Evolutionary conservation across 2,329 filamentous ascomycete genomes (phyloP).

Genomic region (Pseudogymnoascus sp.): DNA sequence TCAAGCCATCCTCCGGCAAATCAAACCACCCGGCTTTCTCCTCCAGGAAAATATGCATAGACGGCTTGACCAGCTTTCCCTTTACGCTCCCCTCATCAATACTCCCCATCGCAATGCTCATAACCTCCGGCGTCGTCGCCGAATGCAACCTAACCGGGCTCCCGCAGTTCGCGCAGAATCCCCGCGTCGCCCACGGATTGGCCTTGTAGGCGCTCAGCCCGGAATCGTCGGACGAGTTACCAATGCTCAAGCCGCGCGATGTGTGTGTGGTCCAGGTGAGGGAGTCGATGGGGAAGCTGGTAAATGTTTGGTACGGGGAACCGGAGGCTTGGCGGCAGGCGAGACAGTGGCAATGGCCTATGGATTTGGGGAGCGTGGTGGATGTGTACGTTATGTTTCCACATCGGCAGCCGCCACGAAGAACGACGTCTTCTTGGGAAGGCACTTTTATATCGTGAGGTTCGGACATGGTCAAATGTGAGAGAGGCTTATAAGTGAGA

Average conservation of each 20-base stretch:
- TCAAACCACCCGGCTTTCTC: slow-evolving; percentile 34
- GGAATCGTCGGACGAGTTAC: slow-evolving; percentile 5
- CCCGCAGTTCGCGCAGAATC: slow-evolving; percentile 39
- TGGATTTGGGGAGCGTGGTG: slow-evolving; percentile 27
- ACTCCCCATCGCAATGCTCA: slow-evolving; percentile 33
- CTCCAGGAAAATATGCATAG: slow-evolving; percentile 36
- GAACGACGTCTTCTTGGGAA: slow-evolving; percentile 13
- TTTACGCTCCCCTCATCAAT: slow-evolving; percentile 34
- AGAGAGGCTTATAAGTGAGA: neutral
- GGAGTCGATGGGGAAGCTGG: slow-evolving; percentile 28
- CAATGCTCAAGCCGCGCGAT: neutral
- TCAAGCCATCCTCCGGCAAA: slow-evolving; percentile 30
- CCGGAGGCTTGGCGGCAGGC: slow-evolving; percentile 41
- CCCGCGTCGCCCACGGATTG: slow-evolving; percentile 30
- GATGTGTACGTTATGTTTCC: slow-evolving; percentile 35
- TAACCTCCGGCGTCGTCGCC: slow-evolving; percentile 25
- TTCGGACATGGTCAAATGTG: neutral
- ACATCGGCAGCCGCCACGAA: slow-evolving; percentile 38
- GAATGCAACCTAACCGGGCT: slow-evolving; percentile 38
- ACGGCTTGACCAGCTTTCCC: slow-evolving; percentile 25
- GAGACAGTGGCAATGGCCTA: slow-evolving; percentile 40
- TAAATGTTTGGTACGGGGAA: slow-evolving; percentile 37
- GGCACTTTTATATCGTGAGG: neutral
- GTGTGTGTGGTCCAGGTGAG: slow-evolving; percentile 29
- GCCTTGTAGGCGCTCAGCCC: slow-evolving; percentile 30